Percentiles rank a stretch among this genome's conserved stretches.
These are phyloP conservation scores for Ophiostoma triangulosporum DNA, from an alignment of 2,329 filamentous ascomycete genomes.

Conservation along the genomic window DNA sequence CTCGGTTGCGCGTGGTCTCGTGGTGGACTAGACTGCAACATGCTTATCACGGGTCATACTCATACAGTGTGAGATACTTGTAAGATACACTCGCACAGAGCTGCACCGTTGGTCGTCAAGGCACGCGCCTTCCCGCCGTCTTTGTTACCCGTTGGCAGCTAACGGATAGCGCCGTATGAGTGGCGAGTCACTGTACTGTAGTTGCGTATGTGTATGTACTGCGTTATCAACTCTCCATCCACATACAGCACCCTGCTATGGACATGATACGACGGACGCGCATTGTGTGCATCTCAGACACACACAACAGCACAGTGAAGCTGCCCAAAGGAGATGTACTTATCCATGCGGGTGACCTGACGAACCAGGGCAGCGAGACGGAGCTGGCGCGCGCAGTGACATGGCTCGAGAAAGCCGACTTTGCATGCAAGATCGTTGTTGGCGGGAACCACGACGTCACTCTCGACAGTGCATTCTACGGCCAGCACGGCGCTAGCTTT, in stretches of 20 bases:
- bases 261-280: conserved; percentile 34
- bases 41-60: too few species aligned
- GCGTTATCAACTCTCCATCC: too few species aligned
- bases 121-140: background rate
- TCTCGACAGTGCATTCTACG: conserved; percentile 50
- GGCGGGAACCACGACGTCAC: conserved; percentile 67
- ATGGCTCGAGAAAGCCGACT: conserved; percentile 56
- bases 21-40: too few species aligned
- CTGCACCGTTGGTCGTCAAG: too few species aligned
- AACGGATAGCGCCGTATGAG: background rate
- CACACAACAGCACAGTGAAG: conserved; percentile 52
- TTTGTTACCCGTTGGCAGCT: background rate
- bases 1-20: background rate
- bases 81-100: too few species aligned
- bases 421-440: conserved; percentile 57
- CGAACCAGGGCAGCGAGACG: conserved; percentile 52
- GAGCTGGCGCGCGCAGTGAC: conserved; percentile 32
- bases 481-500: conserved; percentile 36
- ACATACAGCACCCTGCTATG: too few species aligned
- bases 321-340: conserved; percentile 61
- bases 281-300: conserved; percentile 66
- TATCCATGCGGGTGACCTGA: conserved; percentile 64
- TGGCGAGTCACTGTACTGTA: background rate
- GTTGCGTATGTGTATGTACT: too few species aligned
- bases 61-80: too few species aligned